These are phyloP conservation scores for Meira nashicola DNA, from an alignment of 1,284 basidiomycete species.

Conservation along the genomic window DNA sequence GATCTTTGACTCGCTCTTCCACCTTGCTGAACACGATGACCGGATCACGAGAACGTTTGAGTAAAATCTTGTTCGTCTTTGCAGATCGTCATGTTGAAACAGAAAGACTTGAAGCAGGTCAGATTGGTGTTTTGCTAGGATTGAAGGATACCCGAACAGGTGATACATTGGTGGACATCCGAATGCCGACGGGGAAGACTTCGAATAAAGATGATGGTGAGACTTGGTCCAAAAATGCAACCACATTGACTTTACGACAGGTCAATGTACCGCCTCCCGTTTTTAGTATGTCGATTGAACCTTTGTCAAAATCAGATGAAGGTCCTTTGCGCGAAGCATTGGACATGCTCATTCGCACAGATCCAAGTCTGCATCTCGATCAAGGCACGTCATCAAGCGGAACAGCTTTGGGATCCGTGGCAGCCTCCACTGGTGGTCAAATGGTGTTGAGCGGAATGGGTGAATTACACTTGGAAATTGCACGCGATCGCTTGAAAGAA, in stretches of 20 bases:
- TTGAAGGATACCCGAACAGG: constrained; percentile 77
- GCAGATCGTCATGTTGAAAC: constrained; percentile 75
- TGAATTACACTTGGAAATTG: constrained; percentile 78
- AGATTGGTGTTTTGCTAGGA: constrained; percentile 77
- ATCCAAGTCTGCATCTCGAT: constrained; percentile 70
- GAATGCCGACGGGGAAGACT: not conserved
- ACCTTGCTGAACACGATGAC: constrained; percentile 67
- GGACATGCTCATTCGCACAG: constrained; percentile 70
- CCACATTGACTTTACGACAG: constrained; percentile 59
- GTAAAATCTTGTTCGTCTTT: constrained; percentile 74
- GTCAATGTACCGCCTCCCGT: constrained; percentile 78
- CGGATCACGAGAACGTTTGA: constrained; percentile 67
- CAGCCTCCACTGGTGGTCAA: constrained; percentile 63
- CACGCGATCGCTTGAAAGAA: constrained; percentile 69
- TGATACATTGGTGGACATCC: constrained; percentile 64
- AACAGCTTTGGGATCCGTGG: constrained; percentile 16
- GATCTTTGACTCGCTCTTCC: constrained; percentile 62
- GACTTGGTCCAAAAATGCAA: not conserved
- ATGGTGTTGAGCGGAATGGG: constrained; percentile 77
- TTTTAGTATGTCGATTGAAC: constrained; percentile 55
- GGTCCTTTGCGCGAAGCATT: constrained; percentile 71
- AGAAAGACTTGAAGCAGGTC: constrained; percentile 72
- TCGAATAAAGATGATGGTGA: not conserved
- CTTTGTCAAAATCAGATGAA: constrained; percentile 58
- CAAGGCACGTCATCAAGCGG: constrained; percentile 54